A percentile compares a stretch with the other conserved stretches of the same genome.
Evolutionary conservation across 2,329 filamentous ascomycete species (phyloP).

Genomic region (Pseudogymnoascus sp.): DNA sequence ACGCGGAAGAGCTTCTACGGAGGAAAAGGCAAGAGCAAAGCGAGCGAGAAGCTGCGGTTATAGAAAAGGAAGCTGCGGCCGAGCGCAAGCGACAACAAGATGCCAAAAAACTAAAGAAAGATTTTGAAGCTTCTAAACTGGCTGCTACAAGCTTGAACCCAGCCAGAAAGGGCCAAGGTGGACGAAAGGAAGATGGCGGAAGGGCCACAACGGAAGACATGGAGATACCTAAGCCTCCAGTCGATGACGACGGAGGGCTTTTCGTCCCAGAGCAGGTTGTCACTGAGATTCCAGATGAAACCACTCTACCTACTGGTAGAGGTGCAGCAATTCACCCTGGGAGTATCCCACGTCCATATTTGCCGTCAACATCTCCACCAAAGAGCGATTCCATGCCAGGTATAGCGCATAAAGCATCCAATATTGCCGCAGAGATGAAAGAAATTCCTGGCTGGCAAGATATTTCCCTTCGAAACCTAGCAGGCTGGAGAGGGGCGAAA

Average conservation of each 20-base stretch:
- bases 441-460: not conserved
- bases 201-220: not conserved
- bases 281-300: not conserved
- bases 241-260: not conserved
- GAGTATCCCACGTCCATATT: not conserved
- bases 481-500: not conserved
- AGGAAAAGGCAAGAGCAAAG: not conserved
- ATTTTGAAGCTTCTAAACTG: not conserved
- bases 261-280: not conserved
- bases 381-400: not conserved
- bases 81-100: not conserved
- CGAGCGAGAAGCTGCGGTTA: not conserved
- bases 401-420: not conserved
- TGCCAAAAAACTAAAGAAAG: not conserved
- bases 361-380: not conserved
- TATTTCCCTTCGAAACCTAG: not conserved
- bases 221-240: not conserved
- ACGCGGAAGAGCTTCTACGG: not conserved
- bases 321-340: not conserved
- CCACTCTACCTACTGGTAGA: no score
- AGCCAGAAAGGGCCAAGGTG: not conserved
- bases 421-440: not conserved
- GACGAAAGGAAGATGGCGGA: not conserved
- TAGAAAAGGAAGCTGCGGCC: not conserved
- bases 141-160: not conserved